Base-by-base conservation (phyloP, 371 early-diverging fungal species). In the Parasitella parasitica region DNA sequence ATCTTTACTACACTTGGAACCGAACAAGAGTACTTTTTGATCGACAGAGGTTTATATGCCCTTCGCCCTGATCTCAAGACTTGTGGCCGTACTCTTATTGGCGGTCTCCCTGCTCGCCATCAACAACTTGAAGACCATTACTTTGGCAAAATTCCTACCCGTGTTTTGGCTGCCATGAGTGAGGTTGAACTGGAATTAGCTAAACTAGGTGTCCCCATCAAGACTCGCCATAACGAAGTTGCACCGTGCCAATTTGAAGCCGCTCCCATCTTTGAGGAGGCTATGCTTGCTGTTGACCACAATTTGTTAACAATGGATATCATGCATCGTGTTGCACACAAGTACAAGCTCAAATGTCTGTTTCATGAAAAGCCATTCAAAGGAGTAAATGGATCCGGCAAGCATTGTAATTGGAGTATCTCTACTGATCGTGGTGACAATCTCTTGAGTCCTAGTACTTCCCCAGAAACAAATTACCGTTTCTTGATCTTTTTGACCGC, bases 301-400 rank as follows among this genome's bases (percentile, higher is more conserved):
- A 98, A 98, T 86, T 67, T 97, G 81, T 83, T 97, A 72, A 91
- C 94, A 63, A 98, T 98, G 99, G 95, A 96, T 76, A 89, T 94
- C 46, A 82, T 97, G 57, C 96, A 96, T 86, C 92, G 93, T 80
- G 95, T 96, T 55, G 96, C 99, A 22, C 95, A 97, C 83, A 90
- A 93, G 63, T 94, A 98, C 89, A 91, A 92, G 79, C 88, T 97
- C 63, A 95, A 94, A 87, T 92, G 93, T 52, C 88, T 98, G 28
- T 97, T 91, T 90, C 99, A 98, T 87, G 97, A 97, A 83, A 98
- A 98, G 87, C 99, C 99, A 41, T 98, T 97, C 89, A 90, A 91
- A 75, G 97, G 99, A 57, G 88, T 98, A 79, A 98, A 98, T 81
- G 99, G 99, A 36, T 93, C 94, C 26, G 97, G 99, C 61, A 98